Base-by-base conservation (phyloP, 1,284 basidiomycete genomes). In the Coniferiporia sulphurascens region DNA sequence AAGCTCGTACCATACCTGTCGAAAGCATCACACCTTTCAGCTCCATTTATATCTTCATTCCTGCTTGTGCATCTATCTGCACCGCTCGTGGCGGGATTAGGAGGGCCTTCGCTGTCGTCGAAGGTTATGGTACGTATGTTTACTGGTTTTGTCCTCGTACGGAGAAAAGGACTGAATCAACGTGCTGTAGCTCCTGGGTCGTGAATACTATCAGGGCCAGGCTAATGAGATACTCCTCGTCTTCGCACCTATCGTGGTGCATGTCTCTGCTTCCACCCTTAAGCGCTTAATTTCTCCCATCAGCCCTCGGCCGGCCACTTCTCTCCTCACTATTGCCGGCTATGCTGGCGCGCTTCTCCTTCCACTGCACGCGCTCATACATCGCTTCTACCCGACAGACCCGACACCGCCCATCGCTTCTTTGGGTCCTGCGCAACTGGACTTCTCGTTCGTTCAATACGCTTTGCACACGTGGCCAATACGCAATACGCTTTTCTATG, bases 181-280 rank as follows among this genome's bases (percentile, higher is more conserved):
- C 12, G 15, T 59, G 34, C 27, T 35, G 12, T 62, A 90, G 88
- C 73, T 91, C 22, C 72, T 91, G 8, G 87, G 88, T 10, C 75
- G 89, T 51, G 89, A 91, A 71, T 90, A 89, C 72, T 91, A 91
- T 68, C 87, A 91, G 69, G 87, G 84, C 0, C 50, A 73, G 0
- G 78, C 85, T 55, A 81, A 80, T 48, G 87, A 91, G 69, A 79
- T 74, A 48, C 82, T 81, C 57, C 79, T 91, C 5, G 72, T 91
- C 7, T 70, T 86, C 21, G 73, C 73, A 1, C 87, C 88, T 3
- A 71, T 91, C 32, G 72, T 73, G 19, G 65, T 84, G 13, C 89
- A 91, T 66, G 72, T 82, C 15, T 63, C 79, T 1, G 77, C 85
- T 0, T 80, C 78, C 9, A 62, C 80, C n/a, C 65, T 78, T 10